phyloP scores from a whole-genome alignment of 2,329 filamentous ascomycete species.

The Pseudogymnoascus sp. region DNA sequence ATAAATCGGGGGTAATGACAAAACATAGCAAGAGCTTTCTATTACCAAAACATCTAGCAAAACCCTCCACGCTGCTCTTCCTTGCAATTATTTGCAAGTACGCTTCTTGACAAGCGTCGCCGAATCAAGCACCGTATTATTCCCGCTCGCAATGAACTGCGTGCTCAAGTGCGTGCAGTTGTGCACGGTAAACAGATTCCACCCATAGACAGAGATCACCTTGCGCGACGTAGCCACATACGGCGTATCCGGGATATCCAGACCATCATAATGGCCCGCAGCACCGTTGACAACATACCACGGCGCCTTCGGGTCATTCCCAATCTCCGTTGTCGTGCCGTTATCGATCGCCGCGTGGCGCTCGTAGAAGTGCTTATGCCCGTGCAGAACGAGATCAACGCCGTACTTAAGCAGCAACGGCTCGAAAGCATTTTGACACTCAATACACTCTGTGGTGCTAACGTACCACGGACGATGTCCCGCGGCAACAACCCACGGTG shows the following conservation, averaged over 20 bases:
- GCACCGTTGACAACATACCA: conserved; percentile 27
- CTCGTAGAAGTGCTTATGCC: conserved; percentile 40
- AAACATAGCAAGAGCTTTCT: neutral
- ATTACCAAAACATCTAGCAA: neutral
- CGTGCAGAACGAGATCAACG: conserved; percentile 39
- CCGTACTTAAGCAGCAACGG: conserved; percentile 35
- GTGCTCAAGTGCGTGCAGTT: conserved; percentile 10
- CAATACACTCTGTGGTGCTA: conserved; percentile 29
- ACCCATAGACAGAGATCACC: neutral
- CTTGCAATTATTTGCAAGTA: neutral
- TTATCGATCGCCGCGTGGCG: conserved; percentile 19
- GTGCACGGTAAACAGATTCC: conserved; percentile 4
- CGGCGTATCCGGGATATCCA: conserved; percentile 18
- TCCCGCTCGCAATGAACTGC: conserved; percentile 1
- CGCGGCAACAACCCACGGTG: conserved; percentile 44
- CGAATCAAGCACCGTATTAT: conserved; percentile 3
- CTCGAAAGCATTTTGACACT: conserved; percentile 41
- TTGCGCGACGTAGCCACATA: neutral
- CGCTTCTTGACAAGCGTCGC: conserved; percentile 9
- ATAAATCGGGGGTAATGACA: too few relatives aligned
- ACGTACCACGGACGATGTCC: conserved; percentile 43
- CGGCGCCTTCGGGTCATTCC: conserved; percentile 22
- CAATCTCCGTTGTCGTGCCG: neutral
- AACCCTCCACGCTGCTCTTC: neutral
- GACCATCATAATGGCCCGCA: conserved; percentile 27